Base-by-base conservation (phyloP, 148 eudicot genomes). In the Spergularia marina region DNA sequence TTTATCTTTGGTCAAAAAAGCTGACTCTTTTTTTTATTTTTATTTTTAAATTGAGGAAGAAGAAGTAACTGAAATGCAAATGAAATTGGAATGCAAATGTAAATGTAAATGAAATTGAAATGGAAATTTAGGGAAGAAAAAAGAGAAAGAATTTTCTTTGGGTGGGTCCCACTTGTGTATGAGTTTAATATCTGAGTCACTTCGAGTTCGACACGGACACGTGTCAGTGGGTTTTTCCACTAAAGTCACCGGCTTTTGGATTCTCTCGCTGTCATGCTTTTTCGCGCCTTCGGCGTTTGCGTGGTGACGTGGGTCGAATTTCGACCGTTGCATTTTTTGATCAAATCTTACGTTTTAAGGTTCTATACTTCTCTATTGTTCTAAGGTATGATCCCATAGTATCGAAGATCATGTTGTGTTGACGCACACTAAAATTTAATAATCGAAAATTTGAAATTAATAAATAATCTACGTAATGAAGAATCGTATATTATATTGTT, bases 1-100 rank as follows among this genome's bases (percentile, higher is more conserved):
- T 76, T 58, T 65, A 66, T 80, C 73, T 75, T 49, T 72, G 77
- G 85, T 85, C 84, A 89, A 89, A 79, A 86, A 81, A 85, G 85
- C 63, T n/a, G 72, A 86, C 73, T 83, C 76, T 49, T 66, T 67
- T 71, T n/a, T 67, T 63, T 25, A 21, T 15, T n/a, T 53, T 15
- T 39, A 39, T 41, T 47, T 39, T 51, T 23, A n/a, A n/a, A n/a
- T n/a, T n/a, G 25, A 23, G 25, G 49, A 30, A 30, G 36, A 30
- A 30, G 13, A 12, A 39, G 16, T 13, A 73, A 55, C 1, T 54
- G 51, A 78, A 84, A 82, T 77, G 83, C 34, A 78, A 80, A 54
- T 66, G 78, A 81, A 73, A 85, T 77, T 20, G 60, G 49, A 84
- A 82, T 77, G 83, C 34, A 78, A 80, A 54, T 66, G 78, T 9